Percentiles rank a stretch among this genome's conserved stretches.
Conservation (phyloP, 768 basidiomycete species). For the Rhodocollybia butyracea region DNA sequence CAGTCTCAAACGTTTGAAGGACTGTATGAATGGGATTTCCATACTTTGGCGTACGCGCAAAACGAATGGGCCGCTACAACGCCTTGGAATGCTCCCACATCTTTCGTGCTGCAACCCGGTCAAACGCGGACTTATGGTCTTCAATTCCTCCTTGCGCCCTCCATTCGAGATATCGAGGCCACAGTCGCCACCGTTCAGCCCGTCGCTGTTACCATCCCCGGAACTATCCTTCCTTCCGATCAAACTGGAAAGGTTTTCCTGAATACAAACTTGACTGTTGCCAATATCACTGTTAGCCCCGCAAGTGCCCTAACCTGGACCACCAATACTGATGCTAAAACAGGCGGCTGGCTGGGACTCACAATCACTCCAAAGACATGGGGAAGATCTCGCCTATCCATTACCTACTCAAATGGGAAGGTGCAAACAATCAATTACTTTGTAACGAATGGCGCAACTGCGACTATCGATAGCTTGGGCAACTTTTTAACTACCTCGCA, state of each 20-base stretch:
- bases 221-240: slow-evolving; percentile 49
- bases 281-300: slow-evolving; percentile 41
- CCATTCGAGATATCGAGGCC: slow-evolving; percentile 47
- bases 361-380: slow-evolving; percentile 40
- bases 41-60: slow-evolving; percentile 52
- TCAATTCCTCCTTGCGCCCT: slow-evolving; percentile 46
- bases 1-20: slow-evolving; percentile 61
- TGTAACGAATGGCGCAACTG: slow-evolving; percentile 43
- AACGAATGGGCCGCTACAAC: slow-evolving; percentile 51
- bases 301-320: slow-evolving; percentile 44
- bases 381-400: slow-evolving; percentile 47
- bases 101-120: slow-evolving; percentile 41
- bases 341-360: slow-evolving; percentile 43
- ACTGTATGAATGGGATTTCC: slow-evolving; percentile 59
- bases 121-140: slow-evolving; percentile 52
- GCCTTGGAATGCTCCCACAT: slow-evolving; percentile 54
- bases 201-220: slow-evolving; percentile 50
- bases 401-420: slow-evolving; percentile 48
- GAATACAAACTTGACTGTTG: slow-evolving; percentile 37
- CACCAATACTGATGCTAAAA: slow-evolving; percentile 39
- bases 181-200: slow-evolving; percentile 42
- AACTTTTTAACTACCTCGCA: slow-evolving; percentile 52
- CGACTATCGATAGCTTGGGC: slow-evolving; percentile 45
- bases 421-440: slow-evolving; percentile 53
- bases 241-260: slow-evolving; percentile 51